Evolutionary conservation across 192 early-diverging fungal genomes (phyloP), one percentile per base, ranked within the genome.

Genomic region (Umbelopsis isabellina): DNA sequence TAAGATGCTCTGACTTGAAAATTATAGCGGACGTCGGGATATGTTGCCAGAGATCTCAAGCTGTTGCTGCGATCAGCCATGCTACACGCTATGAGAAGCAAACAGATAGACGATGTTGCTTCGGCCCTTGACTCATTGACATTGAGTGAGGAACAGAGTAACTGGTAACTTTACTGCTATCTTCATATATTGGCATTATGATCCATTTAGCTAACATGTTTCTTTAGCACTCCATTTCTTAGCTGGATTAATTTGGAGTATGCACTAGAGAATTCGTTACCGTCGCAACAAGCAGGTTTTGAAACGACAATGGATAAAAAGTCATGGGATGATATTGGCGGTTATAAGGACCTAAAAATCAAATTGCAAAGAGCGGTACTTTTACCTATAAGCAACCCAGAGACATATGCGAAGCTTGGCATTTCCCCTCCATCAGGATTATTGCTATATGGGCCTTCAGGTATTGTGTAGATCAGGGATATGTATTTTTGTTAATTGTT

Each of bases 361-460:
- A 68, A 71, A 64, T 71, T 68, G 72, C 67, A 46, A 30, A 75
- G 66, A 48, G 20, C 44, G 15, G 47, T 53, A 48, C 71, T 75
- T 21, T 83, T 89, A 74, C 83, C 93, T 33, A 20, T 90, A 20
- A 65, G 87, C 46, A 76, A 84, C 15, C 77, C 86, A 20, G 79
- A 91, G 47, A 74, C 78, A 0, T 90, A 83, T 72, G 72, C 69
- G 23, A 75, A 73, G 8, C 80, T 96, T 35, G 96, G 96, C 0
- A 82, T 94, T 4, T 76, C 73, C 18, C 89, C 94, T 7, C 91
- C 94, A 0, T 81, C 88, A 12, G 97, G 97, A 5, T 72, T 98
- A n/a, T 73, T 98, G 37, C 83, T 98, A 4, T 92, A 96, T 68
- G 97, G 97, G 0, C 94, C 97, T 7, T 86, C 94, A 21, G 96